These are phyloP conservation scores for Tephrocybe sp. DNA, from an alignment of 768 basidiomycete species.

Conservation along the genomic window DNA sequence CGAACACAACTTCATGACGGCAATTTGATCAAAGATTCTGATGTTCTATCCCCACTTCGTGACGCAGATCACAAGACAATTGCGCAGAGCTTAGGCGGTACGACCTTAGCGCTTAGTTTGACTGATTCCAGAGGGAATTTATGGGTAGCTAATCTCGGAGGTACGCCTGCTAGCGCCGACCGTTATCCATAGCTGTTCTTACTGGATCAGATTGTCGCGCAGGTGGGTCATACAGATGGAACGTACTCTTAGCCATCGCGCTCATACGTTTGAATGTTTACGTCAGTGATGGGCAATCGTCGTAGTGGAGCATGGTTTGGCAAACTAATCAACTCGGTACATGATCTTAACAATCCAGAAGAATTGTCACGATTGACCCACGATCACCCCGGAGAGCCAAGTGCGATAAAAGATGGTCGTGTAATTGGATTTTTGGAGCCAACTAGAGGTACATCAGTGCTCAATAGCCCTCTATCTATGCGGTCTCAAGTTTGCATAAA, in stretches of 20 bases:
- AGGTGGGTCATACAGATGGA: constrained; percentile 2
- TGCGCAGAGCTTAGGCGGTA: constrained; percentile 47
- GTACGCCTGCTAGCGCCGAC: constrained; percentile 9
- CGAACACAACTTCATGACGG: constrained; percentile 17
- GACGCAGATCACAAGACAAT: constrained; percentile 5
- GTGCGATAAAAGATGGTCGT: constrained; percentile 41
- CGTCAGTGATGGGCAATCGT: constrained; percentile 10
- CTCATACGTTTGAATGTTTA: constrained; percentile 3
- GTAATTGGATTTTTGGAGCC: constrained; percentile 58
- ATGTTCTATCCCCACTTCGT: not conserved
- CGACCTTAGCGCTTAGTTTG: constrained; percentile 52
- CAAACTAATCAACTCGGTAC: constrained; percentile 40
- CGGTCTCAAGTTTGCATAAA: not conserved
- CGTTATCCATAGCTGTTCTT: too few species aligned
- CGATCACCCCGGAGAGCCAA: constrained; percentile 54
- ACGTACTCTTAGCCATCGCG: not conserved
- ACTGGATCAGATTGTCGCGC: constrained; percentile 15
- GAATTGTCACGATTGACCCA: constrained; percentile 45
- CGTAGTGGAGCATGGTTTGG: constrained; percentile 39
- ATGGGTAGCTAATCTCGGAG: constrained; percentile 62
- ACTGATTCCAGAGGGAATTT: constrained; percentile 48
- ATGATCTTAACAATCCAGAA: constrained; percentile 38
- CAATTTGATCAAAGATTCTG: constrained; percentile 6
- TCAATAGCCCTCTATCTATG: not conserved
- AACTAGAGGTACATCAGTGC: constrained; percentile 45